Evolutionary conservation across 2,329 filamentous ascomycete species (phyloP).

Genomic region (Aspergillus sojae): DNA sequence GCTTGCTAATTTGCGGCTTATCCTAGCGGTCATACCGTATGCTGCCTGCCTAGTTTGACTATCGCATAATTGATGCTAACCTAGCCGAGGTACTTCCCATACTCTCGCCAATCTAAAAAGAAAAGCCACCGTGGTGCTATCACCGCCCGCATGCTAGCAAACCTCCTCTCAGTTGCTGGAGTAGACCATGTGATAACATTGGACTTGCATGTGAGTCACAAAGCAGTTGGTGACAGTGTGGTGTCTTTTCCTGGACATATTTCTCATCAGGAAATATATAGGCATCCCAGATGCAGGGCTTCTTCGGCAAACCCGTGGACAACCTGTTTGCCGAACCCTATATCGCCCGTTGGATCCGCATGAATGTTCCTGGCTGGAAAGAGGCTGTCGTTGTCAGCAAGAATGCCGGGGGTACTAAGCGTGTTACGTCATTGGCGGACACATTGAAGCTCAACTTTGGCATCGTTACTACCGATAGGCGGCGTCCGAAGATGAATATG

Average conservation of each 20-base stretch:
- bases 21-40: conserved; percentile 51
- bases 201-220: conserved; percentile 73
- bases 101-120: conserved; percentile 98
- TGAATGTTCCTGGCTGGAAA: conserved; percentile 83
- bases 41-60: conserved; percentile 36
- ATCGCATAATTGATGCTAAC: conserved; percentile 40
- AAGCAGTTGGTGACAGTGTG: conserved; percentile 6
- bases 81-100: conserved; percentile 78
- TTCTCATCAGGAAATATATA: conserved; percentile 28
- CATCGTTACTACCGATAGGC: conserved; percentile 70
- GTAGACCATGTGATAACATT: conserved; percentile 98
- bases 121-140: conserved; percentile 96
- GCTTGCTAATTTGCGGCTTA: conserved; percentile 11
- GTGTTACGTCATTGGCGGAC: conserved; percentile 93
- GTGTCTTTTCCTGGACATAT: conserved; percentile 11
- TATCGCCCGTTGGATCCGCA: conserved; percentile 91
- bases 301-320: conserved; percentile 96
- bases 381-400: conserved; percentile 96
- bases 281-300: conserved; percentile 98
- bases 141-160: conserved; percentile 94
- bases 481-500: conserved; percentile 52
- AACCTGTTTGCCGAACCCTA: conserved; percentile 95
- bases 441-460: conserved; percentile 97
- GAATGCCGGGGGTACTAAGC: conserved; percentile 95
- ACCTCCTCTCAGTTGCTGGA: conserved; percentile 87